phyloP scores from a whole-genome alignment of 2,329 filamentous ascomycete species.

The Claviceps fusiformis region DNA sequence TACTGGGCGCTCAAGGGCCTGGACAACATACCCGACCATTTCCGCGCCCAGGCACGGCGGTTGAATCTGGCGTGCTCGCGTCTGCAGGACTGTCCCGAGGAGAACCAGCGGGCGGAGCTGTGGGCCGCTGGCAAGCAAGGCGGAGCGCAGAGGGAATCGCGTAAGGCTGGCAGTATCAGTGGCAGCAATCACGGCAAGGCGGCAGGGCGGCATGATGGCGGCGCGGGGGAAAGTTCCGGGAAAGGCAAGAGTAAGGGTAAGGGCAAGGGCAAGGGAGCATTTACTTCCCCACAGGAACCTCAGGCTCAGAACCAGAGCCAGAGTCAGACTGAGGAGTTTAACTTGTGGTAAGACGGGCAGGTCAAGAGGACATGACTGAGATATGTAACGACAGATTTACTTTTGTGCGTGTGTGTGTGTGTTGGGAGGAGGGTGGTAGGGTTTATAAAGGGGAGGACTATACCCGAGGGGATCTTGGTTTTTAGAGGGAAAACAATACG shows the following conservation, averaged over 20 bases:
- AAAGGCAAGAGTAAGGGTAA: background rate
- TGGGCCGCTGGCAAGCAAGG: background rate
- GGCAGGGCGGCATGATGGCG: background rate
- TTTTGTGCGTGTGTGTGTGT: background rate
- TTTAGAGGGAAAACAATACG: background rate
- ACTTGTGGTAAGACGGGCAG: background rate
- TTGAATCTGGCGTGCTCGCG: constrained; percentile 1
- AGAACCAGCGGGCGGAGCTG: background rate
- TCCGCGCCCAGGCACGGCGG: background rate
- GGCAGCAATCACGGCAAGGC: too few species aligned
- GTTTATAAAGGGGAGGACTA: too few species aligned
- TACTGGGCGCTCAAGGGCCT: constrained; percentile 3
- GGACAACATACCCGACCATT: constrained; percentile 1
- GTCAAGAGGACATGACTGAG: background rate
- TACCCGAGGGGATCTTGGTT: too few species aligned
- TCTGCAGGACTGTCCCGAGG: constrained; percentile 1
- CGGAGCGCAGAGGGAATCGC: background rate
- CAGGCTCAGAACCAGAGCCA: background rate
- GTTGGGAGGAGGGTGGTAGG: too few species aligned
- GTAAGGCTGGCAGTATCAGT: too few species aligned
- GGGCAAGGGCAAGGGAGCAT: background rate
- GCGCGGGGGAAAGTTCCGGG: background rate
- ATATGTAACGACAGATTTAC: background rate
- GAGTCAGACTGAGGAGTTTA: background rate
- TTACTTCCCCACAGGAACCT: background rate